phyloP scores from a whole-genome alignment of 441 rosid species.

The Aquilaria agallochum region DNA sequence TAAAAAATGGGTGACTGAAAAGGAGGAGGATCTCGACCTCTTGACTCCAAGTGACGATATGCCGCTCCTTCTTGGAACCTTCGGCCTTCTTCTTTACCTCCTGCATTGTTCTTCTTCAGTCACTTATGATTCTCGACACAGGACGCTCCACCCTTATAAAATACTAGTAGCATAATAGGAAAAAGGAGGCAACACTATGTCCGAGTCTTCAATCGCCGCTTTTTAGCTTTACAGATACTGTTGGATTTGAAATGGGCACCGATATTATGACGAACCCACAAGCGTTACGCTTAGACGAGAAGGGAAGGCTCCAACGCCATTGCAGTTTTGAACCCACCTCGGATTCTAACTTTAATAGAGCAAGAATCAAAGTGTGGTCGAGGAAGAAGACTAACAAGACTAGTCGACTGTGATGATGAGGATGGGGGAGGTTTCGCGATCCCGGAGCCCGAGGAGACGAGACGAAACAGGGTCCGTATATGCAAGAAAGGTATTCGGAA shows the following conservation, averaged over 20 bases:
- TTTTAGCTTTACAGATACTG: slow-evolving; percentile 23
- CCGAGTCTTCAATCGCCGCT: slow-evolving; percentile 4
- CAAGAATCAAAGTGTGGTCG: too few relatives aligned
- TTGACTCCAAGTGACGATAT: slow-evolving; percentile 87
- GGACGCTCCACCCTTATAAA: slow-evolving; percentile 79
- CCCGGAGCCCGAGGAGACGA: too few relatives aligned
- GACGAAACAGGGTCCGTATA: too few relatives aligned
- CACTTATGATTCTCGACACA: background rate
- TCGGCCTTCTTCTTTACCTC: slow-evolving; percentile 61
- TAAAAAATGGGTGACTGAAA: background rate
- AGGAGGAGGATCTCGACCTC: slow-evolving; percentile 40
- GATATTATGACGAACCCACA: slow-evolving; percentile 11
- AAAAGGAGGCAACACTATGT: slow-evolving; percentile 14
- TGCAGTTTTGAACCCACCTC: slow-evolving; percentile 21
- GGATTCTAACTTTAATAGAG: slow-evolving; percentile 35
- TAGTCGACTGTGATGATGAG: too few relatives aligned
- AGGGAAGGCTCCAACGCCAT: slow-evolving; percentile 4
- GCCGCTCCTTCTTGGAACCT: slow-evolving; percentile 91
- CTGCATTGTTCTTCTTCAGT: slow-evolving; percentile 35
- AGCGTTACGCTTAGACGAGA: too few relatives aligned
- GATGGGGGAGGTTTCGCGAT: too few relatives aligned
- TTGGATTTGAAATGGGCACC: slow-evolving; percentile 43
- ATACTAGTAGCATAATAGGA: slow-evolving; percentile 48
- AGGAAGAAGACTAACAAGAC: too few relatives aligned
- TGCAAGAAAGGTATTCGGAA: too few relatives aligned